Base-by-base conservation (phyloP, 805 yeast species). In the Priceomyces haplophilus region DNA sequence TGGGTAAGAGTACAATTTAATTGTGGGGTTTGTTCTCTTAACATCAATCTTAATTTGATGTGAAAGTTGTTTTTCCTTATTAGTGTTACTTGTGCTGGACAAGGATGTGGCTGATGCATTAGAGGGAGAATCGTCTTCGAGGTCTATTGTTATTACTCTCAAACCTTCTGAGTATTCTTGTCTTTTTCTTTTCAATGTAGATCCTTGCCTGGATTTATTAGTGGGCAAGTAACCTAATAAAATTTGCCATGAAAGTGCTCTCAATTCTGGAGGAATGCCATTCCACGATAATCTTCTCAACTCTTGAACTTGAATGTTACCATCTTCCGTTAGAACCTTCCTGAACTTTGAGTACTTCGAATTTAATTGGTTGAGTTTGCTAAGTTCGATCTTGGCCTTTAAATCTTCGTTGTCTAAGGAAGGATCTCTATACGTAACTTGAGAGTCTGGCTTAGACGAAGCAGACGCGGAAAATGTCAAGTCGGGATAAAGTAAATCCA, bases 1-100 rank as follows among this genome's bases (percentile, higher is more conserved):
- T 16, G 76, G 76, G 52, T 60, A 78, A 12, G 83, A 73, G 56
- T 91, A 91, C 29, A 91, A 72, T 46, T 78, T 79, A 40, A 89
- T 78, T 37, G 82, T 80, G 3, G 97, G 98, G 54, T 88, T 88
- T 0, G 99, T 91, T 59, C 99, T 75, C 37, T 96, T 96, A 17
- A 93, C 87, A 62, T 91, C 99, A 48, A 93, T 93, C 45, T 83
- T 84, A 49, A 91, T 90, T 67, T 91, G 99, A 68, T 93, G 98
- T 86, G 96, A 91, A 43, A 95, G 81, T 33, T 82, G 80, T 50
- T 79, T 83, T 37, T 59, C 59, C 17, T 53, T 38, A 38, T 45
- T 59, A 30, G 47, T 48, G 24, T 80, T 74, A 34, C 78, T 79
- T 42, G 48, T 56, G 15, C 46, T 37, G 38, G 51, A 54, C 20